Percentiles rank a stretch among this genome's conserved stretches.
These are phyloP conservation scores for Ascochyta lentis DNA, from an alignment of 2,329 filamentous ascomycete species.

Conservation along the genomic window DNA sequence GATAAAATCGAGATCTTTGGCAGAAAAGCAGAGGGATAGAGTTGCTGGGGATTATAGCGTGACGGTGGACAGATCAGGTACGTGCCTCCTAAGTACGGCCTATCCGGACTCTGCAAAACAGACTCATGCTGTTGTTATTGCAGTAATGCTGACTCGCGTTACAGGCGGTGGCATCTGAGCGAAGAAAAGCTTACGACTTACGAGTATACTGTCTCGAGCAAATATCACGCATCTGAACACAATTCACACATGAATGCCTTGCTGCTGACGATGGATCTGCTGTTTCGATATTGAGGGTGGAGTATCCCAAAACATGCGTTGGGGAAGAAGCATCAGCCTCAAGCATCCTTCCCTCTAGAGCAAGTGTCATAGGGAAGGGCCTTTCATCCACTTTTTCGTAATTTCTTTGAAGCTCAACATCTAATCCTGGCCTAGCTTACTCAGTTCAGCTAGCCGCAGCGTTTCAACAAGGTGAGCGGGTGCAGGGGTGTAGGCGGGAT, in stretches of 20 bases:
- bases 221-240: neutral
- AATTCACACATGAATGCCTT: neutral
- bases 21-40: conserved; percentile 38
- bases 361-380: neutral
- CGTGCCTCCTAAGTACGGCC: neutral
- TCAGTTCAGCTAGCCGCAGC: conserved; percentile 12
- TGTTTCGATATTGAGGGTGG: neutral
- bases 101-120: neutral
- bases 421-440: conserved; percentile 5
- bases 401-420: neutral
- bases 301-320: neutral
- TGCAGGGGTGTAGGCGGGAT: conserved; percentile 2
- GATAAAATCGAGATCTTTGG: conserved; percentile 39
- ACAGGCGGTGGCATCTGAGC: conserved; percentile 16
- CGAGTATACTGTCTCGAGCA: neutral
- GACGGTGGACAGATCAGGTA: conserved; percentile 46
- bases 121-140: neutral
- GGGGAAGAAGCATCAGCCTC: neutral
- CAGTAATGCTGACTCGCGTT: neutral
- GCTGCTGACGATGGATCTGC: neutral
- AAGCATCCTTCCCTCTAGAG: neutral
- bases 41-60: conserved; percentile 45
- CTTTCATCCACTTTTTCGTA: neutral
- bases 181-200: neutral
- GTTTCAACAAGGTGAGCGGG: conserved; percentile 1